Percentiles rank a stretch among this genome's conserved stretches.
These are phyloP conservation scores for Tulasnella sp. DNA, from an alignment of 768 basidiomycete genomes.

Conservation along the genomic window DNA sequence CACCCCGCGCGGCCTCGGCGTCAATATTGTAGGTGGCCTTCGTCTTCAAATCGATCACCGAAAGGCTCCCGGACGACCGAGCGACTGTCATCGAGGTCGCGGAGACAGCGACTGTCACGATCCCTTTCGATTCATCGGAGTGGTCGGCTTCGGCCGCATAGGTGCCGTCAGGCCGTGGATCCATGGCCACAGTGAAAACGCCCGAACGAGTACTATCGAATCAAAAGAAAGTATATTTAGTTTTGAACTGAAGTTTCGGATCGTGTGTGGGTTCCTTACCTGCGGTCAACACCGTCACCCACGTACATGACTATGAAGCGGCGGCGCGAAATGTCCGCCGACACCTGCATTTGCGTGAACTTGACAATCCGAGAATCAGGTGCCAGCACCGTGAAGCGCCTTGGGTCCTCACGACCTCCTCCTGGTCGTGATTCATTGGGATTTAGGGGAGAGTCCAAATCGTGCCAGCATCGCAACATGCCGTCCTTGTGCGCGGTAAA, in stretches of 20 bases:
- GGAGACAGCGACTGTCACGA: conserved; percentile 10
- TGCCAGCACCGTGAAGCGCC: conserved; percentile 9
- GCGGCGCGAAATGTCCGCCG: background rate
- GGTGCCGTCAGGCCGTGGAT: background rate
- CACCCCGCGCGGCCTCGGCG: conserved; percentile 12
- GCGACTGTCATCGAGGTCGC: conserved; percentile 4
- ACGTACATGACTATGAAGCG: conserved; percentile 18
- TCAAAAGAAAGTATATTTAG: background rate
- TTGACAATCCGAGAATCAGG: conserved; percentile 12
- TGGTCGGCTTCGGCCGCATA: background rate
- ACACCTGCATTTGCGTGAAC: conserved; percentile 22
- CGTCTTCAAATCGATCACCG: background rate
- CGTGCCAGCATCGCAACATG: conserved; percentile 21
- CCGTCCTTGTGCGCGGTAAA: conserved; percentile 29
- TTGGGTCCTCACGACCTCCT: conserved; percentile 8
- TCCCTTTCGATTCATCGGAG: conserved; percentile 12
- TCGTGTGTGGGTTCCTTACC: background rate
- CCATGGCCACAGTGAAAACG: conserved; percentile 12
- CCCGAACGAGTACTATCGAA: background rate
- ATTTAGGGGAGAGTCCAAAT: conserved; percentile 11
- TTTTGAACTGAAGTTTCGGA: background rate
- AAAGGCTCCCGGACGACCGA: background rate
- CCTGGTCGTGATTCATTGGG: conserved; percentile 12
- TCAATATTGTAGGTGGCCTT: background rate
- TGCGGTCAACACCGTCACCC: conserved; percentile 22